Evolutionary conservation across 345 rosid genomes (phyloP), one percentile per base, ranked within the genome.

Genomic region (Salix udensis): DNA sequence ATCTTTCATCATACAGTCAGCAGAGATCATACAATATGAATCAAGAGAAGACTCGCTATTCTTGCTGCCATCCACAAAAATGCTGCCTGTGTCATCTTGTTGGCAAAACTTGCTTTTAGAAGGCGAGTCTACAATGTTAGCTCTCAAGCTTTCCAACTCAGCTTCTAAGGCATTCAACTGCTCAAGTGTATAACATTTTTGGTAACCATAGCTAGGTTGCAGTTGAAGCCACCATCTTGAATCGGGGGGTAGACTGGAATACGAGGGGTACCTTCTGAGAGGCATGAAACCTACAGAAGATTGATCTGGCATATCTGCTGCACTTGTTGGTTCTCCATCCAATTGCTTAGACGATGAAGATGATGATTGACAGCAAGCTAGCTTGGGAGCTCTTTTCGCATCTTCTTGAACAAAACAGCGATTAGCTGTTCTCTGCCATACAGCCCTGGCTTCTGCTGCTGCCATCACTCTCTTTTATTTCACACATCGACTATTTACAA

Each of bases 381-480:
- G 76, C 79, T 92, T 92, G 24, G 98, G 99, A 76, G 99, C 99
- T 84, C 98, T 84, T 80, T 93, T 93, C 66, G 98, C 96, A 87
- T 96, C 99, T 83, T 95, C 98, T 85, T 95, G 98, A 60, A 95
- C 93, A 86, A 95, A 93, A 85, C 88, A 96, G 78, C 97, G 98
- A 80, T 94, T 96, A 34, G 88, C 92, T 11, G 94, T 78, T 82
- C 98, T 86, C 82, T 96, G 98, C 99, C 97, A 94, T 24, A 85
- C 88, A 15, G 94, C 95, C 84, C 98, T 89, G 52, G 94, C 97
- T 84, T 96, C 99, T 48, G 94, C 94, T 76, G 83, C 97, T 53
- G 97, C 94, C 99, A 96, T 96, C 71, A 76, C 28, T 67, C 74
- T 77, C 77, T 71, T 83, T 81, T 60, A 76, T 82, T 82, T 30